Evolutionary conservation across 805 yeast genomes (phyloP).

Genomic region (Nakazawaea ambrosiae): DNA sequence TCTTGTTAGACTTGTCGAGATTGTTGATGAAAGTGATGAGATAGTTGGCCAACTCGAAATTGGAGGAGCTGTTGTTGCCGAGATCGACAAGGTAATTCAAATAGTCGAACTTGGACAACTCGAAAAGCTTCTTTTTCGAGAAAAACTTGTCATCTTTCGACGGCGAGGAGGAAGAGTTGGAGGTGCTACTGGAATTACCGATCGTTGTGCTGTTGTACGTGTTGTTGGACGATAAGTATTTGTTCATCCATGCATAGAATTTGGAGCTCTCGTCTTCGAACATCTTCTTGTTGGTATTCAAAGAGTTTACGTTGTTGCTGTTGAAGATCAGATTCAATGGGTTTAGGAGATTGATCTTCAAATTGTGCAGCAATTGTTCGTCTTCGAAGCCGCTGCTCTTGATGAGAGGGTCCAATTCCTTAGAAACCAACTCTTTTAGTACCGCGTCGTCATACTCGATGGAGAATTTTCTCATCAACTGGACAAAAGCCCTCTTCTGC

Average conservation of each 20-base stretch:
- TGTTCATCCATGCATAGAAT: constrained; percentile 29
- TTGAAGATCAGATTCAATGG: constrained; percentile 12
- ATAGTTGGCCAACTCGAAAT: constrained; percentile 1
- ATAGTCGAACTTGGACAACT: constrained; percentile 23
- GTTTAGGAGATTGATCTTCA: constrained; percentile 12
- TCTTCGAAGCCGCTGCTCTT: constrained; percentile 9
- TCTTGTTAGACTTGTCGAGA: not conserved
- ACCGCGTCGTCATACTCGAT: not conserved
- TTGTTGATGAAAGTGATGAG: constrained; percentile 5
- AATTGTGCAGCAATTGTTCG: constrained; percentile 13
- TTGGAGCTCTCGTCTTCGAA: constrained; percentile 31
- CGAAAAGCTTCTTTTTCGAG: constrained; percentile 22
- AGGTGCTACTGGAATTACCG: too few relatives aligned
- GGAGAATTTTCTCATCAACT: constrained; percentile 5
- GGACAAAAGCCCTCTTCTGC: constrained; percentile 4
- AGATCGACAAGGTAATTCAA: constrained; percentile 22
- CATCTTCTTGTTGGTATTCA: constrained; percentile 16
- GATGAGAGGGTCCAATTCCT: constrained; percentile 2
- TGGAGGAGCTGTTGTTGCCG: not conserved
- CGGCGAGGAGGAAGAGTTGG: too few relatives aligned
- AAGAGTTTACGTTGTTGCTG: constrained; percentile 11
- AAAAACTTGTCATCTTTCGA: constrained; percentile 25
- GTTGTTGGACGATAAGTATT: constrained; percentile 25
- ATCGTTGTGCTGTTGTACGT: too few relatives aligned
- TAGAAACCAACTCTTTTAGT: not conserved